Evolutionary conservation across 345 rosid genomes (phyloP), one percentile per base, ranked within the genome.

Genomic region (Melaleuca alternifolia): DNA sequence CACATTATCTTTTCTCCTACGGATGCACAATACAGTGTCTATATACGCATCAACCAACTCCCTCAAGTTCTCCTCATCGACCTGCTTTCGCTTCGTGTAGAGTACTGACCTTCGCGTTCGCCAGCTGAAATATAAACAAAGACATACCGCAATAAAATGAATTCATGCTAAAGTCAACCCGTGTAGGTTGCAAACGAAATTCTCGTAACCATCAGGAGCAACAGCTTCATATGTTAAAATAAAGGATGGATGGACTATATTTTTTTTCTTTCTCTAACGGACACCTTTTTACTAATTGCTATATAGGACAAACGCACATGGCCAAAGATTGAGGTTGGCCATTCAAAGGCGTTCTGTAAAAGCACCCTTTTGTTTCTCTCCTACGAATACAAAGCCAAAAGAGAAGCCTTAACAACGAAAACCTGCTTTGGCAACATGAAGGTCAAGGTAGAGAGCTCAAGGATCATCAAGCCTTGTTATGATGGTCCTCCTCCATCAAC

Each of bases 391-490:
- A 20, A 56, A 71, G 24, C 79, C 54, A 65, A 21, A 85, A 12
- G 6, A 61, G 23, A 26, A 65, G 46, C 81, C 51, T 11, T 41
- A 9, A 11, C 18, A 18, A 59, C 51, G 11, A 48, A 3, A 77
- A 23, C n/a, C 16, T 18, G 53, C 59, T 44, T 41, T 21, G 51
- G 54, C 53, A 84, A 59, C 59, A 90, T 90, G 91, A 89, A 90
- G 89, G 89, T 90, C 85, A 90, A 37, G 86, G 77, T 86, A 28
- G 88, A 89, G 77, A 82, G 61, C 50, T 86, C 89, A 46, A 86
- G 86, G 20, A 83, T 30, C 48, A 26, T 89, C 85, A 86, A 86
- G 79, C 92, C 91, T 71, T 50, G 50, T 46, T 85, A 86, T 18
- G 88, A 90, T 48, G 33, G 87, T 23, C 50, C 52, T 28, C 83